Conservation (phyloP, 176 grass and related monocot species). For the Oryza punctata region DNA sequence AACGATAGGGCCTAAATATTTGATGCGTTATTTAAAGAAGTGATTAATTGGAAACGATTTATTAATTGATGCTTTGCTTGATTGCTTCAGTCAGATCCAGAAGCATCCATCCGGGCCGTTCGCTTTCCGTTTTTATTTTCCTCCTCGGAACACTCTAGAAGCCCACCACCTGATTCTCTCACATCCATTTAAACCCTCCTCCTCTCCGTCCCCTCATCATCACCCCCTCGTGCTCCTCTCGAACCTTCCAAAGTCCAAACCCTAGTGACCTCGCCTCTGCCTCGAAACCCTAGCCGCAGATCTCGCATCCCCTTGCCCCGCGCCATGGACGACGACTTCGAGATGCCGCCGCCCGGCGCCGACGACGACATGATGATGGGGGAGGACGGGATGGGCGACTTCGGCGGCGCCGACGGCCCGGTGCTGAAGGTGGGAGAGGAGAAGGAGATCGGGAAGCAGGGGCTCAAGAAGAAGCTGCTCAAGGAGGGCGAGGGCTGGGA, state of each 20-base stretch:
- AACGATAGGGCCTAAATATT: no score
- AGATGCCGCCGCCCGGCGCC: conserved; percentile 56
- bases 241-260: conserved; percentile 47
- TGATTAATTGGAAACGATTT: neutral
- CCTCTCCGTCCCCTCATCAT: neutral
- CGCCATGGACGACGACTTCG: conserved; percentile 90
- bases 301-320: neutral
- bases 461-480: conserved; percentile 94
- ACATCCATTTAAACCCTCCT: conserved; percentile 46
- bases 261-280: conserved; percentile 35
- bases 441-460: conserved; percentile 94
- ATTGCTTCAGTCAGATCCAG: neutral
- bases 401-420: conserved; percentile 58
- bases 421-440: conserved; percentile 79
- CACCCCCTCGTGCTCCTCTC: conserved; percentile 30
- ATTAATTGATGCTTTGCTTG: neutral
- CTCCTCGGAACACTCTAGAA: conserved; percentile 56
- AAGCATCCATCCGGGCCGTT: conserved; percentile 13
- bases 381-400: conserved; percentile 53
- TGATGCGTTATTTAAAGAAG: neutral
- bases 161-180: neutral
- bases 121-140: conserved; percentile 7
- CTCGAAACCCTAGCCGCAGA: conserved; percentile 30
- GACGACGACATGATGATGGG: conserved; percentile 67
- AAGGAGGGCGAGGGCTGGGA: conserved; percentile 89